Conservation (phyloP, 2,329 filamentous ascomycete species). For the Hymenotorrendiella dingleyae region DNA sequence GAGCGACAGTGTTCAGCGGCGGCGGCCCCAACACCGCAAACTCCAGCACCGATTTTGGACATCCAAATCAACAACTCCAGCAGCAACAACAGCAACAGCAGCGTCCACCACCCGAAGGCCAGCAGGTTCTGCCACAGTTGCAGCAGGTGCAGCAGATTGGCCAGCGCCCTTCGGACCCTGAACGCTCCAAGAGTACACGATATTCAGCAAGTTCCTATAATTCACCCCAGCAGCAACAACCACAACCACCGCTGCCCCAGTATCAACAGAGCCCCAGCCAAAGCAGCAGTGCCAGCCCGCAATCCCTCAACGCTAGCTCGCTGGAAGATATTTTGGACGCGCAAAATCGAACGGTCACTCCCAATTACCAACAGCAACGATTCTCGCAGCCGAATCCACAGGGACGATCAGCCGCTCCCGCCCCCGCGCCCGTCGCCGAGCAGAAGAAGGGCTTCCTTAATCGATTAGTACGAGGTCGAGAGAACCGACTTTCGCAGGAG, state of each 20-base stretch:
- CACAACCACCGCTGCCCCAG: background rate
- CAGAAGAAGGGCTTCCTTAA: constrained; percentile 29
- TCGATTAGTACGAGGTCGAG: constrained; percentile 26
- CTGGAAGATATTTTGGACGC: too few species aligned
- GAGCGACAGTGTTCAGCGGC: too few species aligned
- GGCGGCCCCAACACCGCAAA: too few species aligned
- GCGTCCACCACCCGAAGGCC: background rate
- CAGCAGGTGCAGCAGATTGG: too few species aligned
- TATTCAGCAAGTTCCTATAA: too few species aligned
- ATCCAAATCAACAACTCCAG: constrained; percentile 14
- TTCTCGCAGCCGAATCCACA: background rate
- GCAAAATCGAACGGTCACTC: background rate
- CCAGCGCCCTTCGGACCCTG: too few species aligned
- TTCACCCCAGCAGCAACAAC: constrained; percentile 1
- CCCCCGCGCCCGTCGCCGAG: constrained; percentile 20
- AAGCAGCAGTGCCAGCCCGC: background rate
- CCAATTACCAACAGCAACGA: background rate
- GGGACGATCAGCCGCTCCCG: constrained; percentile 7
- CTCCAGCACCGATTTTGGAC: too few species aligned
- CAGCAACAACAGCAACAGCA: background rate
- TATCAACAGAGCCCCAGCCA: background rate
- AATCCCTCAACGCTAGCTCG: too few species aligned
- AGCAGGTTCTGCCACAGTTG: too few species aligned
- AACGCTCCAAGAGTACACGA: too few species aligned
- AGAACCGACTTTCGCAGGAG: constrained; percentile 20